Base-by-base conservation (phyloP, 179 eudicot species). In the Beta corolliflora region DNA sequence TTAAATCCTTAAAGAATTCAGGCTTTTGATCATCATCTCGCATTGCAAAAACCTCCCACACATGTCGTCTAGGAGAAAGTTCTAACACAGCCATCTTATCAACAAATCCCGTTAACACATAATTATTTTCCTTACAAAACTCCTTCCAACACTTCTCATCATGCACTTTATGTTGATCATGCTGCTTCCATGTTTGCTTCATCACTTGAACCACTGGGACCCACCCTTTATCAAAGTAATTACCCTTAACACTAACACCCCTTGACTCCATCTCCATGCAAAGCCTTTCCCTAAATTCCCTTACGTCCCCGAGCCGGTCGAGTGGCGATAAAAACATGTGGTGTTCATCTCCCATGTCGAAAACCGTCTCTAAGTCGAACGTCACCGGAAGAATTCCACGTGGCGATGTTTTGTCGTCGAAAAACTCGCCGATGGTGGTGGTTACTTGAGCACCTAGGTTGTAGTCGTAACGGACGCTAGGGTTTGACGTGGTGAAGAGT, bases 141-240 rank as follows among this genome's bases (percentile, higher is more conserved):
- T 65, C 44, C 18, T 29, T 29, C 45, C 70, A 65, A 29, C 45
- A 25, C 11, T 65, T 65, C 2, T 65, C 70, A 12, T 65, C 70
- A 29, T 65, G 45, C 11, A 44, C 7, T 8, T 5, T 65, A 29
- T 12, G 70, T 65, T 2, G 4, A 65, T 65, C 0, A 65, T 65
- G 25, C 14, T 65, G 70, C 19, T 29, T 13, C 70, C 70, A 65
- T 14, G 70, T 65, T 65, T 65, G 70, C 70, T 65, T 65, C 13
- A 31, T 6, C 9, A 65, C 19, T 2, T 12, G 44, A 29, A 65
- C 70, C 11, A 31, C 45, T 5, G 70, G 70, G 18, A 65, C 45
- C 70, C 70, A 29, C 16, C 31, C 14, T 23, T 63, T 23, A 25
- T 23, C 41, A 4, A 9, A 10, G 41, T 65, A 65, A 29, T 65